Evolutionary conservation across 169 alveolate genomes (phyloP).

Genomic region (Blepharisma undulans): DNA sequence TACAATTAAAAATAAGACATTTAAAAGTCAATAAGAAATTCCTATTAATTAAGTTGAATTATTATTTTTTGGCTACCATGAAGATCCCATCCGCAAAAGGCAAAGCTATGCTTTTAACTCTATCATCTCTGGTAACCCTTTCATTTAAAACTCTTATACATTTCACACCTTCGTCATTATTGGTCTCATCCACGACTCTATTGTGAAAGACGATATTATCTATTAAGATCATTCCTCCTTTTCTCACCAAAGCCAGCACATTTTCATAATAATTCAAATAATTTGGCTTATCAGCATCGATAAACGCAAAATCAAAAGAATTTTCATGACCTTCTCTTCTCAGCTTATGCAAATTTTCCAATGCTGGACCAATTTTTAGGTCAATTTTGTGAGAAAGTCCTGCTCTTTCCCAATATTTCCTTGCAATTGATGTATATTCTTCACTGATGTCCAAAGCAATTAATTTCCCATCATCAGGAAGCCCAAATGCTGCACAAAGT

Average conservation of each 20-base stretch:
- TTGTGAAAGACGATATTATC: slow-evolving; percentile 63
- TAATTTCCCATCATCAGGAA: slow-evolving; percentile 60
- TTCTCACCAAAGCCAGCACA: slow-evolving; percentile 32
- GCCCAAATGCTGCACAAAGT: slow-evolving; percentile 51
- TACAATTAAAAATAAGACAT: too few relatives aligned
- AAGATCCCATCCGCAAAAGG: slow-evolving; percentile 18
- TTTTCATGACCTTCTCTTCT: slow-evolving; percentile 34
- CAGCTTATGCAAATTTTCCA: slow-evolving; percentile 35
- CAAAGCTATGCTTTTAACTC: background rate
- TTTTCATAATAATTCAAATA: slow-evolving; percentile 55
- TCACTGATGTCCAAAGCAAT: slow-evolving; percentile 50
- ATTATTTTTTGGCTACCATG: background rate
- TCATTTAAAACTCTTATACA: background rate
- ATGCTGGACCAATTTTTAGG: slow-evolving; percentile 47
- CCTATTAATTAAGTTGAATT: background rate
- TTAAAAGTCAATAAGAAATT: background rate
- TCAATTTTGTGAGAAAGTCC: slow-evolving; percentile 50
- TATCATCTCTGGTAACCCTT: background rate
- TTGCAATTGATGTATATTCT: slow-evolving; percentile 50
- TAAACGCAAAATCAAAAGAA: slow-evolving; percentile 59
- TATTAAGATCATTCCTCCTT: slow-evolving; percentile 53
- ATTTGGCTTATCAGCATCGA: slow-evolving; percentile 62
- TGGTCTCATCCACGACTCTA: slow-evolving; percentile 36
- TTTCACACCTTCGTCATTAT: background rate
- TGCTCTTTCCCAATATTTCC: slow-evolving; percentile 50